A percentile compares a stretch with the other conserved stretches of the same genome.
These are phyloP conservation scores for Westerdykella aurantiaca DNA, from an alignment of 2,329 filamentous ascomycete genomes.

Conservation along the genomic window DNA sequence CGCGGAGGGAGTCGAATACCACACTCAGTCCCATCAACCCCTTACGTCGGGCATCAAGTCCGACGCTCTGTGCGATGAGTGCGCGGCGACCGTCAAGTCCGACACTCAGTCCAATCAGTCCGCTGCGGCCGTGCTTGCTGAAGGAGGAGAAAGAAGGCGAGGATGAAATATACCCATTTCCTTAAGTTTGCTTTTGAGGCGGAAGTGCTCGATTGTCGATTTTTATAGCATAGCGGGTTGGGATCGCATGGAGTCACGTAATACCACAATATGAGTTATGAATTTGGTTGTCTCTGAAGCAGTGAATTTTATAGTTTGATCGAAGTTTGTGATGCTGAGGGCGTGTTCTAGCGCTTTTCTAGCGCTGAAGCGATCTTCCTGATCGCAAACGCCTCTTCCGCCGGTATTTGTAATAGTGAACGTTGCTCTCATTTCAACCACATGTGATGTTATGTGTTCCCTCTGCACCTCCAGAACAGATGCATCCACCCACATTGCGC, in stretches of 20 bases:
- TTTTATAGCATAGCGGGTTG: background rate
- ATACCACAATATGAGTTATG: too few species aligned
- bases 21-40: constrained; percentile 1
- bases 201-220: background rate
- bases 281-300: too few species aligned
- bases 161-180: constrained; percentile 25
- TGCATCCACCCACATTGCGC: background rate
- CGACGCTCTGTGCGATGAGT: constrained; percentile 2
- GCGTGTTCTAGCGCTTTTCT: too few species aligned
- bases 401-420: too few species aligned
- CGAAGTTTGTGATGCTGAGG: too few species aligned
- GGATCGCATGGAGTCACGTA: background rate
- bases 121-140: constrained; percentile 23
- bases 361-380: too few species aligned
- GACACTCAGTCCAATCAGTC: constrained; percentile 25
- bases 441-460: background rate
- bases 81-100: constrained; percentile 18
- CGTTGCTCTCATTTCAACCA: too few species aligned
- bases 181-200: constrained; percentile 1
- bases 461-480: background rate
- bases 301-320: too few species aligned
- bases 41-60: constrained; percentile 19
- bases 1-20: constrained; percentile 19
- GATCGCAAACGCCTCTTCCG: too few species aligned
- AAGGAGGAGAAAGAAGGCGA: constrained; percentile 20